Base-by-base conservation (phyloP, 768 basidiomycete species). In the Tylopilus rubrobrunneus region DNA sequence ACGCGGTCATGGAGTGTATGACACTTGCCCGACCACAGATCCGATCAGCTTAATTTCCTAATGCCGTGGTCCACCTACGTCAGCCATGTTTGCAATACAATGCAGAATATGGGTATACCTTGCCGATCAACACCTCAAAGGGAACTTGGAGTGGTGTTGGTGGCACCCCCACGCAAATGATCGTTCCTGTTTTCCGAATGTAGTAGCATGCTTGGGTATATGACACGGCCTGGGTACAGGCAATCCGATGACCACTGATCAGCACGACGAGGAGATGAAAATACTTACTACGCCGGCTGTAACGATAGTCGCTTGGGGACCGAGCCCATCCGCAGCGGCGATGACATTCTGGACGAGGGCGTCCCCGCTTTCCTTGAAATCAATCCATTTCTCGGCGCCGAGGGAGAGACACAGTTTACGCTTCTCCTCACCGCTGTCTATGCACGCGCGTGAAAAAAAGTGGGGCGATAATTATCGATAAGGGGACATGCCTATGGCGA, bases 171-270 rank as follows among this genome's bases (percentile, higher is more conserved):
- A 79, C 67, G 21, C 65, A 65, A 37, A 79, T 67, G 53, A 79
- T 57, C 5, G 71, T 72, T 7, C 78, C 79, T 41, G 66, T 64
- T 2, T 62, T 62, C 29, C 76, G 75, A 52, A 82, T 64, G 65
- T 80, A 81, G 29, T 68, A 61, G 51, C 78, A 67, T 1, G 78
- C 77, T 48, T 76, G 68, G 3, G 65, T 61, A 59, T 77, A 81
- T 4, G 77, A 76, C 0, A 67, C 65, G 2, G 67, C 67, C 51
- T 70, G 25, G 9, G 36, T 11, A 17, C 25, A 25, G 5, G 25
- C 25, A 25, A 25, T 37, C 15, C 36, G 12, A 49, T 28, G 9
- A 10, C 33, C 15, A 34, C 7, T 39, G n/a, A 15, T 27, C 39
- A 27, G n/a, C 14, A 10, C 6, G 15, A n/a, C 11, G 14, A 8